Base-by-base conservation (phyloP, 257 asterid genomes). In the Capsicum pubescens region DNA sequence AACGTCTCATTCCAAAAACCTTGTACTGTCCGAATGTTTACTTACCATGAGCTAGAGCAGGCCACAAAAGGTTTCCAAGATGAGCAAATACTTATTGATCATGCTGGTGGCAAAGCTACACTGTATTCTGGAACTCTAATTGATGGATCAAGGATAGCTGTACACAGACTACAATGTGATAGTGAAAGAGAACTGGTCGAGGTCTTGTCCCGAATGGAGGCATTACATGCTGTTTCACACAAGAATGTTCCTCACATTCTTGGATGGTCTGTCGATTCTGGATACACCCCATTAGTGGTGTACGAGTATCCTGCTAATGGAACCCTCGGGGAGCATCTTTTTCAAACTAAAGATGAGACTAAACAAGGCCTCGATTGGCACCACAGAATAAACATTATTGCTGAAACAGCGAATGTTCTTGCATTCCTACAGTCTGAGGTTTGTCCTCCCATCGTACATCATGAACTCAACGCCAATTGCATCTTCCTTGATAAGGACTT, bases 51-150 rank as follows among this genome's bases (percentile, higher is more conserved):
- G 86, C 97, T 92, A 26, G 91, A 91, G 78, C 93, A 90, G 67
- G 94, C 97, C 83, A 91, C 93, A 55, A 88, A 85, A 83, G 93
- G 97, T 56, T 93, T 93, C 44, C 83, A 84, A 8, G 91, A 93
- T 4, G 85, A 36, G n/a, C 90, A 85, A 78, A 89, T 88, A 69
- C 85, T 91, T 26, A 74, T 79, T 1, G 93, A 85, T 39, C 79
- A 80, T 54, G 54, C 79, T 26, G 63, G 60, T 19, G 63, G 60
- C 9, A 83, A 78, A 84, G 81, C 85, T 50, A 86, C 90, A 21
- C 67, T 92, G 54, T 91, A 93, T 64, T 83, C 88, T 35, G 95
- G 94, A 82, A 63, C 85, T 58, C 89, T 93, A 55, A 5, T 19
- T 1, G 91, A 89, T 6, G 94, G 91, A 79, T 86, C 86, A 19